Conservation (phyloP, 1,139 yeast species). For the Suhomyces bolitotheri region DNA sequence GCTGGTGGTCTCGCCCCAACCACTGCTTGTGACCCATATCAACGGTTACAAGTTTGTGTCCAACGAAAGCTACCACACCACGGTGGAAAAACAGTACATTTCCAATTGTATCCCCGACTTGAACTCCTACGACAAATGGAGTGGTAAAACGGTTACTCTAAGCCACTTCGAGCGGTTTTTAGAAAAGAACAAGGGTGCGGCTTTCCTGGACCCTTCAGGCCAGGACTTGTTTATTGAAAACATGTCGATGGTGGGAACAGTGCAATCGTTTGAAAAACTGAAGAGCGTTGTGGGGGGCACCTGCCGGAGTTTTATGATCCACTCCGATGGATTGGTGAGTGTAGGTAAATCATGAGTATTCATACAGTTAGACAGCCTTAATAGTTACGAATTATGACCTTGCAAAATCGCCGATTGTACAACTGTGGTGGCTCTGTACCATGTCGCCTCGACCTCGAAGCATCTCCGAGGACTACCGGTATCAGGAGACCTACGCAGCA, state of each 20-base stretch:
- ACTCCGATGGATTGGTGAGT: constrained; percentile 38
- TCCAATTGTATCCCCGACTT: constrained; percentile 42
- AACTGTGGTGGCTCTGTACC: too few relatives aligned
- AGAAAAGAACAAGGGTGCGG: constrained; percentile 14
- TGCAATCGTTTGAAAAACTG: constrained; percentile 15
- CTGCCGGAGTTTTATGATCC: constrained; percentile 33
- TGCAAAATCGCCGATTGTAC: too few relatives aligned
- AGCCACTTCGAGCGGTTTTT: constrained; percentile 30
- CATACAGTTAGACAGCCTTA: too few relatives aligned
- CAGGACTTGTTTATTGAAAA: constrained; percentile 22
- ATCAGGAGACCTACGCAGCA: too few relatives aligned
- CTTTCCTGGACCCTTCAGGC: neutral
- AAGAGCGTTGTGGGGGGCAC: constrained; percentile 7
- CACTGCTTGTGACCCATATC: constrained; percentile 13
- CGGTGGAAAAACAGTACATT: constrained; percentile 39
- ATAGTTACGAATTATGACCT: too few relatives aligned
- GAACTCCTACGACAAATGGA: constrained; percentile 46
- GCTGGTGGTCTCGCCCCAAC: neutral
- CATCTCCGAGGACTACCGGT: too few relatives aligned
- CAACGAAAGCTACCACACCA: constrained; percentile 27
- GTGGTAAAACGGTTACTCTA: constrained; percentile 31
- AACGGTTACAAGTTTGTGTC: constrained; percentile 24
- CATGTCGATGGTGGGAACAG: constrained; percentile 18
- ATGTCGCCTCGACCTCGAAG: too few relatives aligned
- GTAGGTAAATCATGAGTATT: too few relatives aligned